Evolutionary conservation across 1,139 yeast species (phyloP), one percentile per base, ranked within the genome.

Genomic region (Pichia norvegensis): DNA sequence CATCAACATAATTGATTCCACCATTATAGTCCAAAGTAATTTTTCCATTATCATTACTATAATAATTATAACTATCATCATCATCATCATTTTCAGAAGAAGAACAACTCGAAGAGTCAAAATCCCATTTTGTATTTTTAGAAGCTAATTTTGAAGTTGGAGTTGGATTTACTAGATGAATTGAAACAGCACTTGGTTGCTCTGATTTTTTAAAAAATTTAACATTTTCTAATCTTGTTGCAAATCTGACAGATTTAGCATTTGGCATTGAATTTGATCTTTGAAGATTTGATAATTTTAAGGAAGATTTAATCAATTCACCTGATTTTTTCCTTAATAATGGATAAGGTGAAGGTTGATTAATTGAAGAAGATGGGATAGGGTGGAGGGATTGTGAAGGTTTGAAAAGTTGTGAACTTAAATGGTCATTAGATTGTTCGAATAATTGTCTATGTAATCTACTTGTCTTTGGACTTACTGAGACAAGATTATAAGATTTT

Each of bases 241-340:
- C 94, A 64, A 86, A 86, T 63, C 86, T 92, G 23, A 86, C 95
- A 54, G 73, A 79, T 59, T 86, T 86, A 51, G 73, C 71, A 19
- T 83, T 68, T 3, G 95, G 95, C 67, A 85, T 72, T 13, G 88
- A 80, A 54, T 73, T 72, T 31, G 79, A 72, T 46, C 85, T 67
- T 38, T 67, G 66, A 38, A 77, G 65, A 38, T 66, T 66, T 48
- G 68, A 74, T 46, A 69, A 61, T 59, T 81, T 84, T 45, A 86
- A 69, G 22, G 86, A 81, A 3, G 90, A 78, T 61, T 85, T 85
- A 45, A 86, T 81, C 25, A 84, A 69, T 60, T 86, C 95, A 23
- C 95, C 95, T 4, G 86, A 78, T 64, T 86, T 86, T 41, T 55
- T 55, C 20, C 58, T 44, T 80, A 84, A 60, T 81, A 84, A 22